These are phyloP conservation scores for Phlegmacium glaucopus DNA, from an alignment of 768 basidiomycete genomes.

Conservation along the genomic window DNA sequence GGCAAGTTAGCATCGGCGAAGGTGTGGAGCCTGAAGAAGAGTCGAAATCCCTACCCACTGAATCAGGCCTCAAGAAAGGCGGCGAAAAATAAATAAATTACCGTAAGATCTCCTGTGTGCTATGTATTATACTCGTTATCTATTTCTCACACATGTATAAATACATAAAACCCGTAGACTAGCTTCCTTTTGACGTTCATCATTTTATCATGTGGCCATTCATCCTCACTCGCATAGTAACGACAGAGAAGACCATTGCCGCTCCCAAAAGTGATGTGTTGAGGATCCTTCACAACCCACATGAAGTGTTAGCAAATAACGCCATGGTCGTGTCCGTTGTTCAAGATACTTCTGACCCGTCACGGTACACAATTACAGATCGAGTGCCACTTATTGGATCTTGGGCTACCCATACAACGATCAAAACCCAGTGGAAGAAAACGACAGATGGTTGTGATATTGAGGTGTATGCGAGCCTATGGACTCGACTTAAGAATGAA, in stretches of 20 bases:
- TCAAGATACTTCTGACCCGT: slow-evolving; percentile 22
- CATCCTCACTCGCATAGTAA: slow-evolving; percentile 23
- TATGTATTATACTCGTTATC: too few species aligned
- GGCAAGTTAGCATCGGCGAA: slow-evolving; percentile 53
- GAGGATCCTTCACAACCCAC: slow-evolving; percentile 30
- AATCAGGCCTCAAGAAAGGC: slow-evolving; percentile 3
- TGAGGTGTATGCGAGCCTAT: slow-evolving; percentile 13
- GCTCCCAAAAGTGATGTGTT: slow-evolving; percentile 19
- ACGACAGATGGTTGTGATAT: slow-evolving; percentile 15
- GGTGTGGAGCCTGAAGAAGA: slow-evolving; percentile 28
- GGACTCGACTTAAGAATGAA: slow-evolving; percentile 14
- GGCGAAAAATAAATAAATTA: background rate
- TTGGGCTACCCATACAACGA: slow-evolving; percentile 24
- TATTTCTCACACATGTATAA: too few species aligned
- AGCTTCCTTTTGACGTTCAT: too few species aligned
- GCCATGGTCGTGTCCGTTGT: slow-evolving; percentile 26
- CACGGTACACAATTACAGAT: slow-evolving; percentile 28
- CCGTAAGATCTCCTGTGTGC: too few species aligned
- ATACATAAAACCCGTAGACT: background rate
- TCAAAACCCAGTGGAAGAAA: slow-evolving; percentile 8
- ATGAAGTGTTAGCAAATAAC: slow-evolving; percentile 23
- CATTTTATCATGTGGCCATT: slow-evolving; percentile 26
- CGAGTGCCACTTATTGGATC: slow-evolving; percentile 20
- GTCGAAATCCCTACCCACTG: slow-evolving; percentile 11
- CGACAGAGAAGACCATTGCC: slow-evolving; percentile 20